Conservation (phyloP, 108 stramenopile genomes). For the Asterionellopsis glacialis region DNA sequence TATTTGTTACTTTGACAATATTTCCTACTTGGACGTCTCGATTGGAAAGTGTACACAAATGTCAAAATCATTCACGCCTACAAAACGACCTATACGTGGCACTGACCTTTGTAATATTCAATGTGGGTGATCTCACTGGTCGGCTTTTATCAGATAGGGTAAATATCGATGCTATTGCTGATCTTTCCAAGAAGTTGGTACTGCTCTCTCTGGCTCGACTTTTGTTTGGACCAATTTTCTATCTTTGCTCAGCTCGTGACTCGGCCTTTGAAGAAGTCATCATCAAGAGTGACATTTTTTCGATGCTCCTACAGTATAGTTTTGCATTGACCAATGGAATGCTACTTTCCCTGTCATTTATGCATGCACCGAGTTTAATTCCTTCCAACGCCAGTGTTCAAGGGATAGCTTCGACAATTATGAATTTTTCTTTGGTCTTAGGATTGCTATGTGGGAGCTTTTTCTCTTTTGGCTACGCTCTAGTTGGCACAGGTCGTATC, state of each 20-base stretch:
- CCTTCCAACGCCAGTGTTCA: conserved; percentile 13
- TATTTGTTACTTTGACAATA: conserved; percentile 40
- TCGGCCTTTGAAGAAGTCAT: neutral
- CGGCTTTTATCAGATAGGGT: conserved; percentile 11
- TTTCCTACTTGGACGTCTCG: conserved; percentile 48
- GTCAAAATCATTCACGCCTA: conserved; percentile 24
- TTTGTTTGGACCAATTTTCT: conserved; percentile 27
- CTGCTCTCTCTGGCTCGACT: conserved; percentile 16
- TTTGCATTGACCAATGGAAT: conserved; percentile 48
- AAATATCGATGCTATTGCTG: conserved; percentile 10
- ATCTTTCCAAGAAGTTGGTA: conserved; percentile 23
- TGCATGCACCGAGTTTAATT: conserved; percentile 25
- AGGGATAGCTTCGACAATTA: conserved; percentile 34
- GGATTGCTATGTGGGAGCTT: conserved; percentile 43
- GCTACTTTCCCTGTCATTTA: conserved; percentile 29
- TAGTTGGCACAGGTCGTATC: neutral
- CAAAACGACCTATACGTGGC: conserved; percentile 52
- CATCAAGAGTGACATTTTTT: conserved; percentile 24
- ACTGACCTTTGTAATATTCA: conserved; percentile 48
- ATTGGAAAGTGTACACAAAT: conserved; percentile 30
- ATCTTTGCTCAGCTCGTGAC: conserved; percentile 21
- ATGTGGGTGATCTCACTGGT: conserved; percentile 46
- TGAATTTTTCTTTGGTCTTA: conserved; percentile 37
- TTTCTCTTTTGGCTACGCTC: conserved; percentile 15
- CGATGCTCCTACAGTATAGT: conserved; percentile 19